These are phyloP conservation scores for Salpingoeca rosetta DNA, from an alignment of 78 protist species.

Conservation along the genomic window DNA sequence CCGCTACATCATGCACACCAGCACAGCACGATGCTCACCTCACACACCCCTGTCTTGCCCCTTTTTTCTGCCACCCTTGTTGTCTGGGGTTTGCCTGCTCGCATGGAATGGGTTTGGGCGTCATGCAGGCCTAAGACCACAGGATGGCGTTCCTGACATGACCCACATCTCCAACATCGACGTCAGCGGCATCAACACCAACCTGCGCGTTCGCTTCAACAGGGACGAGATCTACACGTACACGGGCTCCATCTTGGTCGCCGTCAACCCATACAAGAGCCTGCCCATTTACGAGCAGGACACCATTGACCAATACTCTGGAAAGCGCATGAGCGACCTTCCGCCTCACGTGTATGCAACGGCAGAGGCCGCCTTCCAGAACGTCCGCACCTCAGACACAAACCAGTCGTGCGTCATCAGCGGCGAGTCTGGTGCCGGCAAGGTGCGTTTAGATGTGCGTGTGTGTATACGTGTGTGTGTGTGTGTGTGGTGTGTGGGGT, in stretches of 20 bases:
- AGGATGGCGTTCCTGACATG: constrained; percentile 15
- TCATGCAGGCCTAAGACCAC: background rate
- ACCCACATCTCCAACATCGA: constrained; percentile 16
- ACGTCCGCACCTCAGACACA: constrained; percentile 14
- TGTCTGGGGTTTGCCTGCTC: background rate
- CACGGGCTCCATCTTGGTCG: constrained; percentile 58
- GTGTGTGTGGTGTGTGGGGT: too few species aligned
- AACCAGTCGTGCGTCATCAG: constrained; percentile 27
- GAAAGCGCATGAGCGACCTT: background rate
- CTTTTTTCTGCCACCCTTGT: too few species aligned
- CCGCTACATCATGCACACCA: too few species aligned
- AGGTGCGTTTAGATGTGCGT: background rate
- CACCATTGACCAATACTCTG: background rate
- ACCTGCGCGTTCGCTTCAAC: constrained; percentile 16
- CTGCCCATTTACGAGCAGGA: constrained; percentile 17
- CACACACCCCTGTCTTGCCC: too few species aligned
- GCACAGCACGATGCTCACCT: too few species aligned
- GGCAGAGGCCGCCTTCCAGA: constrained; percentile 59
- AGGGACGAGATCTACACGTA: constrained; percentile 18
- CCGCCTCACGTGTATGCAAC: constrained; percentile 73
- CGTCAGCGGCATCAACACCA: constrained; percentile 12
- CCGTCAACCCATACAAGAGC: constrained; percentile 35
- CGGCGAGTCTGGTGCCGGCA: constrained; percentile 74
- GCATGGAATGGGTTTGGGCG: too few species aligned
- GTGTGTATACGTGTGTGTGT: background rate